Conservation (phyloP, 148 eudicot species). For the Mesembryanthemum crystallinum region DNA sequence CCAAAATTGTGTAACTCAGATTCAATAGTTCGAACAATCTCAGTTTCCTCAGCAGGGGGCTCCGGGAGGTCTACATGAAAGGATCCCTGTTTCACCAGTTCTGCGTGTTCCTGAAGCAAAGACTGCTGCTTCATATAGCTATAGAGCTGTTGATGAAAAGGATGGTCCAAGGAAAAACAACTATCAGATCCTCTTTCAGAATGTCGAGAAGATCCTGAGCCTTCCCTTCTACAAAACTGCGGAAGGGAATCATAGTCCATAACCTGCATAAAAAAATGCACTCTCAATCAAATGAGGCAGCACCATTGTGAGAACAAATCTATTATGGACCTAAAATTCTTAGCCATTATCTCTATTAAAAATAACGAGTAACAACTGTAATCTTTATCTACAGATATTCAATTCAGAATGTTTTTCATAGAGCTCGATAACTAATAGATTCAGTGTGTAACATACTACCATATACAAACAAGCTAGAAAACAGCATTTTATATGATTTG, state of each 20-base stretch:
- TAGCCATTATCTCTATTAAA: not conserved
- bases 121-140: slow-evolving; percentile 48
- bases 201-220: slow-evolving; percentile 42
- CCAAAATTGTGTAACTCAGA: slow-evolving; percentile 40
- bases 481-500: not conserved
- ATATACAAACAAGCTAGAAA: not conserved
- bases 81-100: slow-evolving; percentile 46
- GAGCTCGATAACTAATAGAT: too few species aligned
- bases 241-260: slow-evolving; percentile 42
- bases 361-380: not conserved
- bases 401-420: too few species aligned
- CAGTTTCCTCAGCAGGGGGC: slow-evolving; percentile 31
- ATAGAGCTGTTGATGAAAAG: slow-evolving; percentile 52
- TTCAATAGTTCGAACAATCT: slow-evolving; percentile 44
- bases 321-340: not conserved
- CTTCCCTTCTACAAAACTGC: slow-evolving; percentile 38
- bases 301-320: not conserved
- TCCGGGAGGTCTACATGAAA: slow-evolving; percentile 52
- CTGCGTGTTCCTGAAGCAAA: slow-evolving; percentile 17
- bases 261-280: slow-evolving; percentile 18
- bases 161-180: slow-evolving; percentile 50
- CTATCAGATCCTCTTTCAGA: slow-evolving; percentile 19
- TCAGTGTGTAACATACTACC: too few species aligned
- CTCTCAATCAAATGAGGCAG: not conserved
- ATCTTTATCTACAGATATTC: not conserved